Evolutionary conservation across 768 basidiomycete genomes (phyloP).

Genomic region (Steccherinum ochraceum): DNA sequence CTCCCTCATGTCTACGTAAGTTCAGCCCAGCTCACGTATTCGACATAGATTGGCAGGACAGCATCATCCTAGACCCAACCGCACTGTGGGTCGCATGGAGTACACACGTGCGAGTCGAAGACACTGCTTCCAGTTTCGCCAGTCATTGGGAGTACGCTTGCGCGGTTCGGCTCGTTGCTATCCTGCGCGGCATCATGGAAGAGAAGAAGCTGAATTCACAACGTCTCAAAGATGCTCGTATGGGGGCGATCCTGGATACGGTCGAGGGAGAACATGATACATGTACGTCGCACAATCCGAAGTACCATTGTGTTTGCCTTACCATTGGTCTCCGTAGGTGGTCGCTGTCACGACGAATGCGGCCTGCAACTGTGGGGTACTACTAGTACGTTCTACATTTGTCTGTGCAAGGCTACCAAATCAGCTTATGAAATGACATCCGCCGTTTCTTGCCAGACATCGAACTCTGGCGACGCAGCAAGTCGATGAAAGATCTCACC

Average conservation of each 20-base stretch:
- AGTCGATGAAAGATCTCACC: neutral
- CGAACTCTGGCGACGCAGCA: neutral
- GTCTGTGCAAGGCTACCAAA: too few relatives aligned
- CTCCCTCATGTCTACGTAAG: neutral
- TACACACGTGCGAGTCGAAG: too few relatives aligned
- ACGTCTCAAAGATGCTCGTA: too few relatives aligned
- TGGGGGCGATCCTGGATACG: constrained; percentile 15
- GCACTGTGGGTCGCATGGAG: too few relatives aligned
- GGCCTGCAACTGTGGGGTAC: constrained; percentile 18
- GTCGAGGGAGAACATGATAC: constrained; percentile 13
- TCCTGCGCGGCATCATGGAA: too few relatives aligned
- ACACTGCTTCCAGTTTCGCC: too few relatives aligned
- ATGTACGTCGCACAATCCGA: constrained; percentile 12
- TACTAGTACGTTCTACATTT: constrained; percentile 20
- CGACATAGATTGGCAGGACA: too few relatives aligned
- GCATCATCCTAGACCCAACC: too few relatives aligned
- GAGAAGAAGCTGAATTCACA: too few relatives aligned
- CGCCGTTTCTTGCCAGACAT: neutral
- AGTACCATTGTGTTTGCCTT: neutral
- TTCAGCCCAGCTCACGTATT: neutral
- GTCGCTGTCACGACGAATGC: constrained; percentile 9
- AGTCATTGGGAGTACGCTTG: too few relatives aligned
- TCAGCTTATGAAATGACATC: too few relatives aligned
- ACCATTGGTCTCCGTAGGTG: constrained; percentile 6
- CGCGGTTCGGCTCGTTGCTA: too few relatives aligned